Base-by-base conservation (phyloP, 331 rosid species). In the Saraca asoca region DNA sequence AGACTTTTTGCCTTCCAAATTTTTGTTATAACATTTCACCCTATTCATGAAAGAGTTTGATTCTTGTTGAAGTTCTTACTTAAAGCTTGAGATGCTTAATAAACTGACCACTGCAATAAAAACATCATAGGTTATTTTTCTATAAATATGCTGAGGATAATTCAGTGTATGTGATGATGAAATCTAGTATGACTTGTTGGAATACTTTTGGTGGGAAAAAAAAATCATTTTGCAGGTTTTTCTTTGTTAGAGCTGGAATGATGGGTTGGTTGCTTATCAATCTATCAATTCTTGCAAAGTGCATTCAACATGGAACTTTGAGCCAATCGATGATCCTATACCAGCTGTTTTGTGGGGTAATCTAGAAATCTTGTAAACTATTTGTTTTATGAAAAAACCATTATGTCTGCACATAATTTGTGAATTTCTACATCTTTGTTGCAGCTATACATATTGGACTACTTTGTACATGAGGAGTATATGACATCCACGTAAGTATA, bases 181-280 rank as follows among this genome's bases (percentile, higher is more conserved):
- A 75, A 44, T 54, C 35, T 20, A 70, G 52, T 72, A 66, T 61
- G 68, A 64, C 69, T 55, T 61, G 60, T 31, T 38, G 63, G 58
- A 54, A 51, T 43, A 14, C 24, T 15, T 59, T 42, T 61, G 44
- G 54, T 42, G 49, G 51, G n/a, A n/a, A n/a, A 24, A 24, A 61
- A 66, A 53, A 67, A 31, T 69, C 51, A 14, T 79, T 77, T 19
- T 74, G 83, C 82, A 94, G 97, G 77, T 90, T 94, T 83, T 94
- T 94, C 91, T 90, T 88, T 75, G 96, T 94, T 76, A 79, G 97
- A 90, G 97, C 96, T 73, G 99, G 97, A 75, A 88, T 94, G 96
- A 88, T 94, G 95, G 96, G 96, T 29, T 94, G 97, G 99, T 82
- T 94, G 33, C 83, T 88, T 60, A 87, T 93, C 82, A 90, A 86